These are phyloP conservation scores for Apiospora malaysiana DNA, from an alignment of 2,329 filamentous ascomycete species.

Conservation along the genomic window DNA sequence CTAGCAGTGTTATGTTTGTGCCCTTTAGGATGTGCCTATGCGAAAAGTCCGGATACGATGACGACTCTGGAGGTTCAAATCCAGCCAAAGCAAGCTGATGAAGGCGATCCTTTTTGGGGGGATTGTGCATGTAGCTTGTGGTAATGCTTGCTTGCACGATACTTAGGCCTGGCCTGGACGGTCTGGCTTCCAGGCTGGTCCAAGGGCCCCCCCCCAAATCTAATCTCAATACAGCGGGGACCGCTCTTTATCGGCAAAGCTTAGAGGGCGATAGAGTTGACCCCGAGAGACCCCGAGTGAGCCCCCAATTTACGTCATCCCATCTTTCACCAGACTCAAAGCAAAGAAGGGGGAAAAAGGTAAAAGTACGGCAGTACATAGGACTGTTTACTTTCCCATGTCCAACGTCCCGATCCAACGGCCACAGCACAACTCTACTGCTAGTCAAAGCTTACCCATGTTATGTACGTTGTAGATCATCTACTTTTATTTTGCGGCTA, in stretches of 20 bases:
- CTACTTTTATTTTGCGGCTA: neutral
- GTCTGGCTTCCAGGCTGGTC: no score
- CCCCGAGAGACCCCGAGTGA: neutral
- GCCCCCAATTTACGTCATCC: slow-evolving; percentile 6
- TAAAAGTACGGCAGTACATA: no score
- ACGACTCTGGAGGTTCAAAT: neutral
- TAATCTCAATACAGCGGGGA: slow-evolving; percentile 15
- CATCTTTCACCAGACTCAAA: neutral
- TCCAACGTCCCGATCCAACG: neutral
- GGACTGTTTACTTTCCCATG: neutral
- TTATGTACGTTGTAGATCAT: neutral
- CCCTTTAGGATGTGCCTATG: neutral
- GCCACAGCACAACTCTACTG: neutral
- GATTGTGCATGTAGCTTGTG: neutral
- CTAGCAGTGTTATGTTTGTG: neutral
- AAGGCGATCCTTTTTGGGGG: slow-evolving; percentile 17
- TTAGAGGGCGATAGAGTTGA: neutral
- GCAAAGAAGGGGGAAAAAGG: no score
- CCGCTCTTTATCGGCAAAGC: neutral
- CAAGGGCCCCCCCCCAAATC: slow-evolving; percentile 9
- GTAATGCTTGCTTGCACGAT: neutral
- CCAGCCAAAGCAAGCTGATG: neutral
- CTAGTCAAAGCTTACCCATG: neutral
- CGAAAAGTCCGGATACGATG: slow-evolving; percentile 4
- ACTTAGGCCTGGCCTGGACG: neutral